Evolutionary conservation across 139 green algal genomes (phyloP).

Genomic region (Chloropicon primus): DNA sequence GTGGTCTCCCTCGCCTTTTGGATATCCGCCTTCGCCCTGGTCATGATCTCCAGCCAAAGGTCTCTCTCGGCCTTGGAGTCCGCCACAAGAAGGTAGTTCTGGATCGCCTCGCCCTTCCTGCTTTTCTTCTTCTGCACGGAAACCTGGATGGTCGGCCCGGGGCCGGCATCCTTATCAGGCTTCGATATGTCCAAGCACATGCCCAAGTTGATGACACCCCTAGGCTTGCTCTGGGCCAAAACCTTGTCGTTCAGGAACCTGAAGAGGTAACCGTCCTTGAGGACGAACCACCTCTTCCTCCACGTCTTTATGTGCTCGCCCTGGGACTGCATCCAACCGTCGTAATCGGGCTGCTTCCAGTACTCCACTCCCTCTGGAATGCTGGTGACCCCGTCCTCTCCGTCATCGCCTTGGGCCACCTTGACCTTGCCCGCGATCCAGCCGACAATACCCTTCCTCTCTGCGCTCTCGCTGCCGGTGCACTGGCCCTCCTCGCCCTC

Average conservation of each 20-base stretch:
- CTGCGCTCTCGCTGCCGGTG: background rate
- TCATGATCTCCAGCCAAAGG: background rate
- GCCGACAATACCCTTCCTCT: background rate
- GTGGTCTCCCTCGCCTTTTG: no score
- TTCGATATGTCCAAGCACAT: background rate
- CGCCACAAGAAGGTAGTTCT: background rate
- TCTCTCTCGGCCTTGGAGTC: background rate
- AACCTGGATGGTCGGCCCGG: background rate
- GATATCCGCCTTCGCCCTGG: background rate
- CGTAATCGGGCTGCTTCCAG: background rate
- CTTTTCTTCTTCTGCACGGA: background rate
- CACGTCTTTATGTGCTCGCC: conserved; percentile 7
- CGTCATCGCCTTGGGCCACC: background rate
- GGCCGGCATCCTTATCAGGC: background rate
- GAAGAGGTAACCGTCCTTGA: conserved; percentile 8
- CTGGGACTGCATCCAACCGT: conserved; percentile 5
- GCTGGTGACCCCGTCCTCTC: background rate
- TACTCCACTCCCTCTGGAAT: background rate
- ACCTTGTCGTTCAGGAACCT: conserved; percentile 4
- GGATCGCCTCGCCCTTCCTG: background rate
- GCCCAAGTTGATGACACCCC: background rate
- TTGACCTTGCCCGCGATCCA: background rate
- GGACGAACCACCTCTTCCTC: conserved; percentile 4
- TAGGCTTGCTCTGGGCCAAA: background rate
- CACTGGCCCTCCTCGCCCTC: background rate